Base-by-base conservation (phyloP, 2,329 filamentous ascomycete genomes). In the Fusarium equiseti region DNA sequence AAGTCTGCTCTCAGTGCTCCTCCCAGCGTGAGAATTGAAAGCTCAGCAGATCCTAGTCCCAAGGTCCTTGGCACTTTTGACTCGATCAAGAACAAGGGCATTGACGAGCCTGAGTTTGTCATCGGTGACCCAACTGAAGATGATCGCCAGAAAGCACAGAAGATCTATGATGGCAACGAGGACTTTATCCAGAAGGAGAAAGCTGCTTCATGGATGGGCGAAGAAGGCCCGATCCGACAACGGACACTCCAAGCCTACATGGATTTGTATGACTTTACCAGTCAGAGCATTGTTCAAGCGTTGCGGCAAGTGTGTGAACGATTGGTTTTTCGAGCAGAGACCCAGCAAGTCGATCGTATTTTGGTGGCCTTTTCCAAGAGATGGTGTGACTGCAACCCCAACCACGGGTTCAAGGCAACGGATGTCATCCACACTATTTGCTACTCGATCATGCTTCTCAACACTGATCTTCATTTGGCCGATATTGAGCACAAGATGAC, bases 401-500 rank as follows among this genome's bases (percentile, higher is more conserved):
- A 90, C 45, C 94, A 99, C 80, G 95, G 95, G 16, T 99, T 98
- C 86, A 98, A 96, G 81, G 89, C 92, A 59, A 89, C 86, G 73
- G 93, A 98, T 82, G 92, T 98, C 50, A 95, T 99, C 20, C 95
- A 99, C 79, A 98, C 95, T 26, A 97, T 98, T 70, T 97, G 94
- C 81, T 99, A 98, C 80, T 98, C 96, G 2, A 90, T 99, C 70
- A 91, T 99, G 77, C 86, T 99, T 13, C 87, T 99, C 69, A 99
- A 99, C 77, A 99, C 96, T 35, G 96, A 99, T 83, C 85, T 99
- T 59, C 95, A 99, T 77, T 81, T 98, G 76, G 96, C 95, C 63
- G 95, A 98, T 77, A 97, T 98, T 73, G 94, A 97, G 67, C 90
- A 92, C 75, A 97, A 97, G 83, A 99, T 99, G 96, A 98, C 95